A percentile compares a stretch with the other conserved stretches of the same genome.
These are phyloP conservation scores for Fennellomyces sp. DNA, from an alignment of 371 early-diverging fungal genomes.

Conservation along the genomic window DNA sequence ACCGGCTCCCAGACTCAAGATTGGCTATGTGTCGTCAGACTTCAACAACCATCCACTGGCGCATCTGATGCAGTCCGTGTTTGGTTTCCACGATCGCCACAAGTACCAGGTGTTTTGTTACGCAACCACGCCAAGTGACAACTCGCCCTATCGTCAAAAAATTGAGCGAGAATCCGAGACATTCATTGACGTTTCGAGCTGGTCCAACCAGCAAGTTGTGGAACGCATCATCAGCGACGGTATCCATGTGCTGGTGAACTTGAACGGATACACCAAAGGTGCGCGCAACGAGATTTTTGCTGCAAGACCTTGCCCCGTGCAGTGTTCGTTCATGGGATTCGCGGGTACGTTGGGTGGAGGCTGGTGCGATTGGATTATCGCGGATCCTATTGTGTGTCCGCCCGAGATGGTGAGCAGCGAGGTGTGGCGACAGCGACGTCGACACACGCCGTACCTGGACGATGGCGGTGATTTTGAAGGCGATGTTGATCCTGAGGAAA, in stretches of 20 bases:
- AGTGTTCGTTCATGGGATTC: conserved; percentile 92
- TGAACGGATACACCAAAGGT: conserved; percentile 95
- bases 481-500: conserved; percentile 78
- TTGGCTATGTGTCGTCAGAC: conserved; percentile 93
- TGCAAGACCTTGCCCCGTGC: conserved; percentile 87
- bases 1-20: conserved; percentile 59
- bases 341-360: conserved; percentile 89
- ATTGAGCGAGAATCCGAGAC: conserved; percentile 80
- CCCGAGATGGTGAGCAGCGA: conserved; percentile 81
- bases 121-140: conserved; percentile 81
- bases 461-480: conserved; percentile 60
- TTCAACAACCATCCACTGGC: conserved; percentile 92
- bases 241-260: conserved; percentile 86
- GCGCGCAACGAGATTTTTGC: conserved; percentile 95
- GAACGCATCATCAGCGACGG: conserved; percentile 75
- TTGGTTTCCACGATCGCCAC: conserved; percentile 83
- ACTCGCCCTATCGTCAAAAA: conserved; percentile 79
- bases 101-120: conserved; percentile 80
- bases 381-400: conserved; percentile 88
- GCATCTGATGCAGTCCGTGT: conserved; percentile 93
- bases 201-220: conserved; percentile 80
- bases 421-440: conserved; percentile 53
- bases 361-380: conserved; percentile 93
- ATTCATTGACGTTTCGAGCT: conserved; percentile 78
- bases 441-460: neutral